These are phyloP conservation scores for Fremontodendron californicum DNA, from an alignment of 345 rosid genomes.

Conservation along the genomic window DNA sequence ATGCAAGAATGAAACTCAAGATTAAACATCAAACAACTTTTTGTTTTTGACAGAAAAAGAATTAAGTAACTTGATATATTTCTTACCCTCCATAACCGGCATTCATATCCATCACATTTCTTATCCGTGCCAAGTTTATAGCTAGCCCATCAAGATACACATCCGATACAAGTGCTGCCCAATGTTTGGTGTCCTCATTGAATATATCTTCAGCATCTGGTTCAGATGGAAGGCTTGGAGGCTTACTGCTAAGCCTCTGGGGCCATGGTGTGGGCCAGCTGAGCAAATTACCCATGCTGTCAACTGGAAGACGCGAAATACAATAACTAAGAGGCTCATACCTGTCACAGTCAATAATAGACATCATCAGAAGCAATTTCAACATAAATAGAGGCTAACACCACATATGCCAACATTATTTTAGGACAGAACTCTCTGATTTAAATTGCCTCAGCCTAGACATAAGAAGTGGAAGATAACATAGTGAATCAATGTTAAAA, in stretches of 20 bases:
- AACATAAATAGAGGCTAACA: not conserved
- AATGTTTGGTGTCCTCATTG: conserved; percentile 60
- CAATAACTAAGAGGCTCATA: conserved; percentile 64
- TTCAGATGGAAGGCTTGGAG: conserved; percentile 41
- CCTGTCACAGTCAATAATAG: conserved; percentile 37
- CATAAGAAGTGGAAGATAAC: not conserved
- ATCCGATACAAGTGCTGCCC: conserved; percentile 67
- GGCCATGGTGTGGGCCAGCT: conserved; percentile 87
- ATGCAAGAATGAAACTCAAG: not conserved
- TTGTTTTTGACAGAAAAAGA: not conserved
- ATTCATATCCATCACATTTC: conserved; percentile 95
- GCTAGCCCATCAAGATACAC: conserved; percentile 53
- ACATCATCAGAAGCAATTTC: not conserved
- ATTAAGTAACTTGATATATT: not conserved
- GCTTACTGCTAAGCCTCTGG: conserved; percentile 56
- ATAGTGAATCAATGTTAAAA: too few relatives aligned
- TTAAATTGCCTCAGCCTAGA: not conserved
- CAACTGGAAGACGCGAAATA: conserved; percentile 59
- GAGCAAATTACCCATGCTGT: conserved; percentile 29
- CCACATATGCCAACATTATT: not conserved
- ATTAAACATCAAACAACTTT: not conserved
- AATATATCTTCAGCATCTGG: conserved; percentile 35
- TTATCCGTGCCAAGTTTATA: conserved; percentile 61
- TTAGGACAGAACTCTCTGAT: not conserved
- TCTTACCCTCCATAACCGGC: conserved; percentile 91